A percentile compares a stretch with the other conserved stretches of the same genome.
phyloP scores from a whole-genome alignment of 345 rosid species.

The Eucalyptus tenuipes region DNA sequence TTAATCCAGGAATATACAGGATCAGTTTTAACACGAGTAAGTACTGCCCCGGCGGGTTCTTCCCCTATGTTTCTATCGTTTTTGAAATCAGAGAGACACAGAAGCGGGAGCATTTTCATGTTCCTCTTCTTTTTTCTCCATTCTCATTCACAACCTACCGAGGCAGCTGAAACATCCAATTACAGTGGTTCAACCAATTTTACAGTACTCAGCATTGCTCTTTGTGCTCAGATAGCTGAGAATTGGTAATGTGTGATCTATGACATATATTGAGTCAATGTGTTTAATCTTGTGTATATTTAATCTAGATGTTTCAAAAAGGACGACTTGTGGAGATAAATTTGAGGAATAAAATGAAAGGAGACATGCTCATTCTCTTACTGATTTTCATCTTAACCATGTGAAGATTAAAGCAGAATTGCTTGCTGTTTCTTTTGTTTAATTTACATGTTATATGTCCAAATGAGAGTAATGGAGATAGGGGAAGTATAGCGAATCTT shows the following conservation, averaged over 20 bases:
- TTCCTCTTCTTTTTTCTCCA: constrained; percentile 79
- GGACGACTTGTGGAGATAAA: not conserved
- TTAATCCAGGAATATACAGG: constrained; percentile 69
- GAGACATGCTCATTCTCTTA: not conserved
- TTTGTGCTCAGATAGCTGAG: not conserved
- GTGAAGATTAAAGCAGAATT: not conserved
- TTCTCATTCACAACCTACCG: constrained; percentile 82
- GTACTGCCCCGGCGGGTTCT: constrained; percentile 66
- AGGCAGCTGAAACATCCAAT: constrained; percentile 42
- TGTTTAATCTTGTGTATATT: not conserved
- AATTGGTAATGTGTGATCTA: not conserved
- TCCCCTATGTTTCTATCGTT: constrained; percentile 67
- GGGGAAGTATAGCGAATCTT: not conserved
- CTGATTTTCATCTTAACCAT: not conserved
- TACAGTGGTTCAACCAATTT: not conserved
- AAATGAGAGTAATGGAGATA: not conserved
- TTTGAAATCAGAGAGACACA: constrained; percentile 67
- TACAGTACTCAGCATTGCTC: not conserved
- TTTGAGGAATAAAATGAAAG: not conserved
- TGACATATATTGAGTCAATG: not conserved
- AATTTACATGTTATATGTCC: not conserved
- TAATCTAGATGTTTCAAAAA: not conserved
- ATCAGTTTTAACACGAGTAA: constrained; percentile 78
- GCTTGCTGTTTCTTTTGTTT: not conserved
- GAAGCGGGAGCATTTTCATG: constrained; percentile 76